Evolutionary conservation across 1,284 basidiomycete genomes (phyloP).

Genomic region (Cutaneotrichosporon mucoides): DNA sequence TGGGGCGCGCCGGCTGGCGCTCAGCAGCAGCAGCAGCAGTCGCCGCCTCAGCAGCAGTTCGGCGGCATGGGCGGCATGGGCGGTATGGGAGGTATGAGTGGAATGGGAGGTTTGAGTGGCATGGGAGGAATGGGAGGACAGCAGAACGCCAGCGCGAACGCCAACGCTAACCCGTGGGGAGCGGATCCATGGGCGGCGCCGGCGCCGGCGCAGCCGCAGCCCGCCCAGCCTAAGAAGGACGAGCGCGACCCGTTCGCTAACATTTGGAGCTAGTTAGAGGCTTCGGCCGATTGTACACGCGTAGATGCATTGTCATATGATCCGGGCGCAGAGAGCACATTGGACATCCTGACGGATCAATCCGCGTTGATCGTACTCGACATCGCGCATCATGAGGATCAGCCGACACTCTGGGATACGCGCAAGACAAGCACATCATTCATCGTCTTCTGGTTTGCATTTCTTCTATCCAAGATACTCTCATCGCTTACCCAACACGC

Average conservation of each 20-base stretch:
- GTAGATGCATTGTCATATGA: conserved; percentile 1
- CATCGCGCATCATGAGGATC: neutral
- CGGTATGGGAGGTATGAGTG: conserved; percentile 6
- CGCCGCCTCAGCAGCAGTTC: neutral
- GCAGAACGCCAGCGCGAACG: neutral
- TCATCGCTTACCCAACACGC: conserved; percentile 49
- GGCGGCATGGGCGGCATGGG: conserved; percentile 11
- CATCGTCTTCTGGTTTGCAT: neutral
- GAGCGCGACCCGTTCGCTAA: conserved; percentile 24
- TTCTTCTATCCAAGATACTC: neutral
- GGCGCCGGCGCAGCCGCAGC: conserved; percentile 7
- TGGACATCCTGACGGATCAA: too few relatives aligned
- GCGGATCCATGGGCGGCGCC: conserved; percentile 28
- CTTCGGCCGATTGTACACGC: conserved; percentile 2
- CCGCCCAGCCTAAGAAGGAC: conserved; percentile 28
- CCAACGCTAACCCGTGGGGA: neutral
- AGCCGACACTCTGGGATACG: too few relatives aligned
- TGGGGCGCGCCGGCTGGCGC: conserved; percentile 28
- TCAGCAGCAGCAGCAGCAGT: conserved; percentile 5
- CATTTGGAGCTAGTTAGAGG: conserved; percentile 11
- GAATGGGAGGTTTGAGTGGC: neutral
- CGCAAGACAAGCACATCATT: too few relatives aligned
- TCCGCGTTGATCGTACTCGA: neutral
- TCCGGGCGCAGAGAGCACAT: too few relatives aligned
- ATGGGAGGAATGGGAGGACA: neutral